Evolutionary conservation across 164 flowering plant genomes (phyloP).

Genomic region (Pachysandra terminalis): DNA sequence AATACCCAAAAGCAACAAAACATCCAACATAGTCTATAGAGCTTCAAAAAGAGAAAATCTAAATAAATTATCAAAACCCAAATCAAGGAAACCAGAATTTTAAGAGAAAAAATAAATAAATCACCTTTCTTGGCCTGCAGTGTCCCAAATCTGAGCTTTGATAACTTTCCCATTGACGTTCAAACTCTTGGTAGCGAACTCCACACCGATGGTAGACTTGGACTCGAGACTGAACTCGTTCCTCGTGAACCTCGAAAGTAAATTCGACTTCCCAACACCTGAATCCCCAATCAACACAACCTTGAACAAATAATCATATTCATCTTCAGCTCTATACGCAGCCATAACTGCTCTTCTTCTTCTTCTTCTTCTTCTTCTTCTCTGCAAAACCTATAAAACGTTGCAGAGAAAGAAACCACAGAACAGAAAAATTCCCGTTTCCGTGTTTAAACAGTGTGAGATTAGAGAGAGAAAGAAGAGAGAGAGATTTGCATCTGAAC

Average conservation of each 20-base stretch:
- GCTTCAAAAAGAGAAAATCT: background rate
- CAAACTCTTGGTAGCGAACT: conserved; percentile 63
- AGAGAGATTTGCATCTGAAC: background rate
- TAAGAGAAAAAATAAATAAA: conserved; percentile 1
- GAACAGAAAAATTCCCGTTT: too few relatives aligned
- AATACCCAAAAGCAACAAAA: too few relatives aligned
- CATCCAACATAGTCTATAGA: too few relatives aligned
- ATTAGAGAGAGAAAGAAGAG: background rate
- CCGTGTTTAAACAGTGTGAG: too few relatives aligned
- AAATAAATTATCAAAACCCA: background rate
- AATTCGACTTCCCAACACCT: conserved; percentile 64
- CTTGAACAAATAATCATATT: conserved; percentile 68
- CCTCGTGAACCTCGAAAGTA: conserved; percentile 60
- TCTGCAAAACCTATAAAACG: too few relatives aligned
- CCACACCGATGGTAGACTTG: conserved; percentile 73
- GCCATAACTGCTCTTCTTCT: conserved; percentile 33
- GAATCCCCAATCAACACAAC: conserved; percentile 66
- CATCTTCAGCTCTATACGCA: conserved; percentile 63
- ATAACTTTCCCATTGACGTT: conserved; percentile 49
- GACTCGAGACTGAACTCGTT: conserved; percentile 75
- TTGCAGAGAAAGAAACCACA: too few relatives aligned
- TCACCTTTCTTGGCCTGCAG: conserved; percentile 53
- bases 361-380: background rate
- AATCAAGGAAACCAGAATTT: conserved; percentile 14
- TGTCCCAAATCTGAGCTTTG: conserved; percentile 60